Conservation (phyloP, 1,139 yeast species). For the Pichia sp. region DNA sequence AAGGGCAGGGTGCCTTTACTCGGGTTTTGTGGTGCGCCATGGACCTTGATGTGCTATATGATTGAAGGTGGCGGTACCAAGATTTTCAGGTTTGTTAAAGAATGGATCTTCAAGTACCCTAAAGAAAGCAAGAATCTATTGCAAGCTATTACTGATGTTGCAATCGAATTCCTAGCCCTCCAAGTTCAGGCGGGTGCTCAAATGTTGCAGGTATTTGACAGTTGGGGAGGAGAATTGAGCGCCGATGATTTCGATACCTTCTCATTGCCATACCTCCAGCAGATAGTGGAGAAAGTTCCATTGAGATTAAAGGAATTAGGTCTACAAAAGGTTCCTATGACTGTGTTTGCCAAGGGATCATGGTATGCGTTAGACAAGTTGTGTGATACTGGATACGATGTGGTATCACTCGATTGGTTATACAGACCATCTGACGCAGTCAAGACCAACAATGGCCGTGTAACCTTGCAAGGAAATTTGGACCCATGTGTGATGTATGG, state of each 20-base stretch:
- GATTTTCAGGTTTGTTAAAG: constrained; percentile 84
- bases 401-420: constrained; percentile 89
- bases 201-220: constrained; percentile 92
- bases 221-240: constrained; percentile 97
- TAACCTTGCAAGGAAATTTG: constrained; percentile 87
- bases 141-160: constrained; percentile 80
- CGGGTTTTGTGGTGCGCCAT: constrained; percentile 97
- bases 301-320: constrained; percentile 67
- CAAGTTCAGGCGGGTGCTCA: constrained; percentile 98
- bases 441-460: constrained; percentile 69
- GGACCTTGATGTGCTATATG: constrained; percentile 96
- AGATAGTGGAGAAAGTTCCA: constrained; percentile 70
- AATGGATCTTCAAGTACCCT: constrained; percentile 83
- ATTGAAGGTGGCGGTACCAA: constrained; percentile 96
- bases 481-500: constrained; percentile 97
- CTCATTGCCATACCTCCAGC: constrained; percentile 80
- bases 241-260: constrained; percentile 84
- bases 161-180: constrained; percentile 86
- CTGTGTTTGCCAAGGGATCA: constrained; percentile 93
- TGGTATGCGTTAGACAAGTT: constrained; percentile 93
- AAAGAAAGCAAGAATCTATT: constrained; percentile 66
- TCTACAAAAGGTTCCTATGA: constrained; percentile 74
- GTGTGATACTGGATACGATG: constrained; percentile 80
- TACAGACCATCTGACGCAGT: constrained; percentile 85
- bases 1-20: constrained; percentile 88